phyloP scores from a whole-genome alignment of 2,329 filamentous ascomycete genomes.

The Phaeosphaeria sp. region DNA sequence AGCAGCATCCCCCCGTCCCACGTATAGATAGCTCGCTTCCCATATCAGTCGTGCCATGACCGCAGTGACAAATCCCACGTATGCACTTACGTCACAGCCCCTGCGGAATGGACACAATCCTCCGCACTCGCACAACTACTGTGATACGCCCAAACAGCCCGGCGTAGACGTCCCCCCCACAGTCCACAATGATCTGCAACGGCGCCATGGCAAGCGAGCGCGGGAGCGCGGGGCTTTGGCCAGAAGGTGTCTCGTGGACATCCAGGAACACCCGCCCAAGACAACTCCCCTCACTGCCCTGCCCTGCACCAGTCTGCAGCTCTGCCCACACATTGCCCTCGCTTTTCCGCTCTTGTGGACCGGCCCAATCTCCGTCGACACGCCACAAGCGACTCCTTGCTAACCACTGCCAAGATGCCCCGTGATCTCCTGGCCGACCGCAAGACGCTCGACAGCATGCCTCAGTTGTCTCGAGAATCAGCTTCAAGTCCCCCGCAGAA shows the following conservation, averaged over 20 bases:
- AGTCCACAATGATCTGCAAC: conserved; percentile 1
- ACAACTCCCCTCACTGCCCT: conserved; percentile 14
- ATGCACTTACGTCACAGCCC: conserved; percentile 2
- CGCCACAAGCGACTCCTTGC: conserved; percentile 3
- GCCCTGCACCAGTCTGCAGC: conserved; percentile 12
- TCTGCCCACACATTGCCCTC: conserved; percentile 11
- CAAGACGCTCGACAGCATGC: conserved; percentile 45
- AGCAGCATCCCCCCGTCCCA: neutral
- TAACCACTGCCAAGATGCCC: conserved; percentile 45
- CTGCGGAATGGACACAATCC: neutral
- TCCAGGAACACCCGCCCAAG: conserved; percentile 20
- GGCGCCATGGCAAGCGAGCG: conserved; percentile 3
- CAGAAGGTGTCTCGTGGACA: conserved; percentile 21
- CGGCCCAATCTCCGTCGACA: conserved; percentile 3
- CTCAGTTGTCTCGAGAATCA: conserved; percentile 45
- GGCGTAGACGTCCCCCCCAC: neutral
- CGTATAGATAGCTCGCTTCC: neutral
- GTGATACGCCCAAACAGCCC: no score
- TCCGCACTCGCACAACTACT: no score
- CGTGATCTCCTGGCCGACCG: conserved; percentile 50
- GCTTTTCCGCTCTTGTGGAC: conserved; percentile 14
- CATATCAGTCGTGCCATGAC: neutral
- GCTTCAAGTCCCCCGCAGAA: conserved; percentile 19
- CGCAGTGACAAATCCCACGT: neutral
- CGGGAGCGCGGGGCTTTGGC: conserved; percentile 7